A percentile compares a stretch with the other conserved stretches of the same genome.
Conservation (phyloP, 1,139 yeast species). For the Fermentozyma sake region DNA sequence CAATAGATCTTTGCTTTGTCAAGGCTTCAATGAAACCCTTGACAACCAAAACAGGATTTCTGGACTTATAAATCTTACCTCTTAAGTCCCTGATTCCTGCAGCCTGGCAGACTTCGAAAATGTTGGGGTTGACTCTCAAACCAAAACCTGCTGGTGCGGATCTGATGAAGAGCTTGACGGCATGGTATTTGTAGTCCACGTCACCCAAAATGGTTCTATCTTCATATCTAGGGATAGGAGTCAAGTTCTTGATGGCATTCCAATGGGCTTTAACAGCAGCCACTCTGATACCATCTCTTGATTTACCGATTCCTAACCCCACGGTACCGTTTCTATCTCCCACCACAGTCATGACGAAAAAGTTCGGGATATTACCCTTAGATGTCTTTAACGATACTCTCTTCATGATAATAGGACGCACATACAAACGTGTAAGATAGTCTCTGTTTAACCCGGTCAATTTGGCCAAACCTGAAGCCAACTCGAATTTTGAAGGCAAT, state of each 20-base stretch:
- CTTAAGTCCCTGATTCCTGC: constrained; percentile 93
- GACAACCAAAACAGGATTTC: constrained; percentile 93
- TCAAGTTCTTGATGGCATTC: constrained; percentile 87
- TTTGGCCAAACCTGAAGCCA: constrained; percentile 58
- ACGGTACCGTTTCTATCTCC: constrained; percentile 94
- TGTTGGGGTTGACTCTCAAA: constrained; percentile 83
- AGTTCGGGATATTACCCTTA: constrained; percentile 86
- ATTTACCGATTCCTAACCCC: constrained; percentile 95
- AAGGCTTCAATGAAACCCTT: constrained; percentile 89
- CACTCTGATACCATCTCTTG: constrained; percentile 68
- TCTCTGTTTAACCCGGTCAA: constrained; percentile 71
- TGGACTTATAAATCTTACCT: constrained; percentile 86
- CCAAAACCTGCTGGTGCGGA: constrained; percentile 96
- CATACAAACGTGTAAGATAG: constrained; percentile 61
- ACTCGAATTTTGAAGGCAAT: constrained; percentile 6
- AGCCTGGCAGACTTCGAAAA: constrained; percentile 88
- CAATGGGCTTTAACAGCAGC: constrained; percentile 88
- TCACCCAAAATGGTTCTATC: constrained; percentile 88
- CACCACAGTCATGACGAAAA: constrained; percentile 81
- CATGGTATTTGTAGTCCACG: constrained; percentile 78
- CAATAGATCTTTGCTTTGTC: constrained; percentile 72
- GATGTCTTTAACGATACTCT: constrained; percentile 90
- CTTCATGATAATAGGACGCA: constrained; percentile 68
- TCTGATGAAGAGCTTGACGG: constrained; percentile 75
- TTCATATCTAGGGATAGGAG: constrained; percentile 81